phyloP scores from a whole-genome alignment of 768 basidiomycete genomes.

The Auricularia sp. region DNA sequence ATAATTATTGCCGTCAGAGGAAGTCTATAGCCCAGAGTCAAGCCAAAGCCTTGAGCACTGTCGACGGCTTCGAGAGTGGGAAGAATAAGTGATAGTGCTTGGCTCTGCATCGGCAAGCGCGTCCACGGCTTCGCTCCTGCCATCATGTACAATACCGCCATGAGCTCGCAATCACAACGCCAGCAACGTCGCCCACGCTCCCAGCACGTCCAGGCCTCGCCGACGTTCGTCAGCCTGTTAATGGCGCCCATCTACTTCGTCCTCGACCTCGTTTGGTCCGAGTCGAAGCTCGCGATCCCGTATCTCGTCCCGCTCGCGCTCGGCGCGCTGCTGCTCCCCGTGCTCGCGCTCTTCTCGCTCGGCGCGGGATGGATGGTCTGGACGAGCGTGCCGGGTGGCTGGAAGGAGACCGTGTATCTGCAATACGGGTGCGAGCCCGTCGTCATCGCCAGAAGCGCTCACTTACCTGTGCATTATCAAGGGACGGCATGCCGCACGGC shows the following conservation, averaged over 20 bases:
- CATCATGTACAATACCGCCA: neutral
- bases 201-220: neutral
- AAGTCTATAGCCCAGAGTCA: too few relatives aligned
- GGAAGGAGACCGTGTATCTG: slow-evolving; percentile 58
- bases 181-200: neutral
- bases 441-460: neutral
- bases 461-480: slow-evolving; percentile 16
- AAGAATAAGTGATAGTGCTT: too few relatives aligned
- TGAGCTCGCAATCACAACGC: neutral
- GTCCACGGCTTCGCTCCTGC: neutral
- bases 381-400: slow-evolving; percentile 57
- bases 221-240: neutral
- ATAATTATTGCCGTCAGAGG: too few relatives aligned
- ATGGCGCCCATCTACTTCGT: neutral
- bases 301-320: slow-evolving; percentile 55
- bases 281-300: neutral
- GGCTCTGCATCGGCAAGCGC: too few relatives aligned
- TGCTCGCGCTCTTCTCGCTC: slow-evolving; percentile 48
- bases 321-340: slow-evolving; percentile 50
- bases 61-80: too few relatives aligned
- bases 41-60: too few relatives aligned
- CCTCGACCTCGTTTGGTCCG: neutral
- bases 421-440: slow-evolving; percentile 62
- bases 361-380: slow-evolving; percentile 68
- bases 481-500: slow-evolving; percentile 64